These are phyloP conservation scores for Trebouxiophyceae sp. DNA, from an alignment of 163 green algal species.

Conservation along the genomic window DNA sequence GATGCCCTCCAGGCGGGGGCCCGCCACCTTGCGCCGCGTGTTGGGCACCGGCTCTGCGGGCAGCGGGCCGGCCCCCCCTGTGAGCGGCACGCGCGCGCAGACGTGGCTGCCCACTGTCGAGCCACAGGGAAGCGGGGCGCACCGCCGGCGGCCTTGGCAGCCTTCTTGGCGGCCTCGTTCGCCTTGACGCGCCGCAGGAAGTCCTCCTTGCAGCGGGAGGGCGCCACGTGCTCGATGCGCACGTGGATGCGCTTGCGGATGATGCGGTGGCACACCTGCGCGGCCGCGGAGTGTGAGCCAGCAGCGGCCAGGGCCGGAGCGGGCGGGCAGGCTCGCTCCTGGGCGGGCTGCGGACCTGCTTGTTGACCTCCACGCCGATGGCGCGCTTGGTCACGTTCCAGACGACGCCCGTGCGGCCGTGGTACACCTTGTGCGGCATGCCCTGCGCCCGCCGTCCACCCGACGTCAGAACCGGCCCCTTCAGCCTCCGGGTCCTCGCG, in stretches of 20 bases:
- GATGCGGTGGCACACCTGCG: constrained; percentile 81
- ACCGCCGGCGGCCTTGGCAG: constrained; percentile 76
- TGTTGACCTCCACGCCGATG: constrained; percentile 96
- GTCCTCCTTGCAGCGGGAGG: constrained; percentile 91
- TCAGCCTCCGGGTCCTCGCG: too few species aligned
- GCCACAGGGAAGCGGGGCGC: background rate
- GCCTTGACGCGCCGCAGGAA: constrained; percentile 76
- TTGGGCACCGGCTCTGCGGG: constrained; percentile 40
- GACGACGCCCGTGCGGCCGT: constrained; percentile 90
- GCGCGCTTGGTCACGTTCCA: constrained; percentile 99
- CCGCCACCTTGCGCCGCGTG: constrained; percentile 58
- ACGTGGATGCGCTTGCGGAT: constrained; percentile 98
- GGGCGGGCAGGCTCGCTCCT: background rate
- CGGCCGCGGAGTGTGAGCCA: too few species aligned
- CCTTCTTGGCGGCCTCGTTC: constrained; percentile 79
- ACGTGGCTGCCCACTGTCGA: too few species aligned
- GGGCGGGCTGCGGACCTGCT: constrained; percentile 62
- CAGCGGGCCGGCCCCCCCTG: too few species aligned
- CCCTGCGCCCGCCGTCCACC: too few species aligned
- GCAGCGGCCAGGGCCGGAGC: background rate
- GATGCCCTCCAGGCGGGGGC: constrained; percentile 68
- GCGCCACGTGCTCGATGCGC: constrained; percentile 92
- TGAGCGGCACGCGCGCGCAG: background rate
- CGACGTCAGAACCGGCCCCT: too few species aligned
- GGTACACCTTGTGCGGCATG: constrained; percentile 99